Percentiles rank a stretch among this genome's conserved stretches.
These are phyloP conservation scores for Alliaria petiolata DNA, from an alignment of 345 rosid species.

Conservation along the genomic window DNA sequence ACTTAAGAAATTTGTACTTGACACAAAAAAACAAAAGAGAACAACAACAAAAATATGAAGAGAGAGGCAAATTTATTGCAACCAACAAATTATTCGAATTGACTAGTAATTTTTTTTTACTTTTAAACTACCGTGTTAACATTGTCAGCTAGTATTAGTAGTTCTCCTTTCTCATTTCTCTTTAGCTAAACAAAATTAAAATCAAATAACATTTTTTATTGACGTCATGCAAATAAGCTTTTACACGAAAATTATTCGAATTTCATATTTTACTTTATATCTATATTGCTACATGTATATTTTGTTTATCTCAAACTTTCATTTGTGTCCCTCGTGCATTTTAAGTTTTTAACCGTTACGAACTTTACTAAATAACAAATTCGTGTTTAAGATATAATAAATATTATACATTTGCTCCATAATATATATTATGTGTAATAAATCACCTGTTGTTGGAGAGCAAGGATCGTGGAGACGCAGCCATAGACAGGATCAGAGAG, in stretches of 20 bases:
- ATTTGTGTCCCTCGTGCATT: neutral
- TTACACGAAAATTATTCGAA: too few relatives aligned
- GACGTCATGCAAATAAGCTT: too few relatives aligned
- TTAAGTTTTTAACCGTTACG: conserved; percentile 3
- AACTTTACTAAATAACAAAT: neutral
- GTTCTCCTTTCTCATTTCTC: too few relatives aligned
- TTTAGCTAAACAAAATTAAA: too few relatives aligned
- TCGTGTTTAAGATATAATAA: neutral
- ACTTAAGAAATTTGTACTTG: neutral
- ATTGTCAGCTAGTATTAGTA: too few relatives aligned
- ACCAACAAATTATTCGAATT: too few relatives aligned
- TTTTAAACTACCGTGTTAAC: too few relatives aligned
- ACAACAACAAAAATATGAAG: too few relatives aligned
- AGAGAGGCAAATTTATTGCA: too few relatives aligned
- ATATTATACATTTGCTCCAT: neutral
- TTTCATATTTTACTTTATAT: neutral
- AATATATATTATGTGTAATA: neutral
- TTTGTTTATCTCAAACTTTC: neutral
- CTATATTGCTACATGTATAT: neutral
- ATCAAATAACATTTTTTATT: too few relatives aligned
- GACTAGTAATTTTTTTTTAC: too few relatives aligned
- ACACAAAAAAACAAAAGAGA: neutral
- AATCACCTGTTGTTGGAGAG: conserved; percentile 86
- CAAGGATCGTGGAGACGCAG: conserved; percentile 86
- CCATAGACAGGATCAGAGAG: conserved; percentile 96